Percentiles rank a stretch among this genome's conserved stretches.
Conservation (phyloP, 805 yeast species). For the Candida sakaeoensis region DNA sequence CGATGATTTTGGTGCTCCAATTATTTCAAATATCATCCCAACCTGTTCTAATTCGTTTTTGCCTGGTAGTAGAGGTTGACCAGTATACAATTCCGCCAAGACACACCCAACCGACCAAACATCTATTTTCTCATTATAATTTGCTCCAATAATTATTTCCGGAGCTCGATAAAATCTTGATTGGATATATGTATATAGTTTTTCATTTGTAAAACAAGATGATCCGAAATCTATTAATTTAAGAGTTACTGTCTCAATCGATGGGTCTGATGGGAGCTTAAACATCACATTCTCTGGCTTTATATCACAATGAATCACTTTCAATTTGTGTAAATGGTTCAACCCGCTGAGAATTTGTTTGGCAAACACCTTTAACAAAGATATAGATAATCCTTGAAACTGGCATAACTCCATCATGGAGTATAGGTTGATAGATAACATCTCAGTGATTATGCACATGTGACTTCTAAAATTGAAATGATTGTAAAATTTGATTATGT, state of each 20-base stretch:
- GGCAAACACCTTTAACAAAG: slow-evolving; percentile 43
- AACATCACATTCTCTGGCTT: slow-evolving; percentile 71
- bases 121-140: slow-evolving; percentile 52
- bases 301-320: slow-evolving; percentile 77
- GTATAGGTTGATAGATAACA: slow-evolving; percentile 62
- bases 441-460: slow-evolving; percentile 75
- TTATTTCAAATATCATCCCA: slow-evolving; percentile 37
- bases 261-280: slow-evolving; percentile 23
- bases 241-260: slow-evolving; percentile 37
- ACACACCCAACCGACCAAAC: slow-evolving; percentile 49
- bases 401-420: slow-evolving; percentile 50
- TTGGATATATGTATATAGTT: slow-evolving; percentile 48
- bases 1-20: slow-evolving; percentile 45
- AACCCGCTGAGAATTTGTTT: slow-evolving; percentile 58
- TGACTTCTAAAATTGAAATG: slow-evolving; percentile 81
- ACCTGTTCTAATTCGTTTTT: slow-evolving; percentile 47
- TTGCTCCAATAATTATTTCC: slow-evolving; percentile 65
- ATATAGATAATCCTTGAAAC: slow-evolving; percentile 47
- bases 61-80: slow-evolving; percentile 45
- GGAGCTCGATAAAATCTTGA: slow-evolving; percentile 80
- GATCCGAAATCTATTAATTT: slow-evolving; percentile 84
- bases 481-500: slow-evolving; percentile 53
- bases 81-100: slow-evolving; percentile 34
- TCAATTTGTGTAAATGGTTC: slow-evolving; percentile 50
- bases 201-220: slow-evolving; percentile 45